Evolutionary conservation across 2,329 filamentous ascomycete species (phyloP).

Genomic region (Trichothecium roseum): DNA sequence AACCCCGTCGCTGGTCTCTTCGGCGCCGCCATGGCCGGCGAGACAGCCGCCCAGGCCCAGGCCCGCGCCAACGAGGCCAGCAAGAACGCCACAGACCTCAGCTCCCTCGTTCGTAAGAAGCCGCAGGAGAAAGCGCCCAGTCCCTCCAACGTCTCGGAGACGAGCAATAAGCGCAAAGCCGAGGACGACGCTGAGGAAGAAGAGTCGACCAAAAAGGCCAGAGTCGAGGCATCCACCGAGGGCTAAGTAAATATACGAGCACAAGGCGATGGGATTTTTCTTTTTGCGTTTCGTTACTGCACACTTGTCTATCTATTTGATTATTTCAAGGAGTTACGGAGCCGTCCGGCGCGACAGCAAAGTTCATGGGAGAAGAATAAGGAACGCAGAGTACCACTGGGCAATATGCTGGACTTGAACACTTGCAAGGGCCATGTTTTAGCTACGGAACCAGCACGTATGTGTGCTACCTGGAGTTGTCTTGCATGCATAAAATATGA

Average conservation of each 20-base stretch:
- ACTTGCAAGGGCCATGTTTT: background rate
- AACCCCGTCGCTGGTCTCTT: constrained; percentile 49
- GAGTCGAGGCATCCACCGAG: constrained; percentile 16
- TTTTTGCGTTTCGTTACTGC: too few relatives aligned
- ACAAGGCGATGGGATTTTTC: background rate
- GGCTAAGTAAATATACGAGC: background rate
- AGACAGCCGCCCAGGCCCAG: constrained; percentile 43
- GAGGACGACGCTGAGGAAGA: constrained; percentile 21
- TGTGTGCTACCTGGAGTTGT: too few relatives aligned
- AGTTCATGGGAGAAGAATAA: background rate
- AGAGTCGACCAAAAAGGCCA: constrained; percentile 23
- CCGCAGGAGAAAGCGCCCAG: constrained; percentile 20
- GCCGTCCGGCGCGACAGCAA: background rate
- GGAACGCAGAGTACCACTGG: background rate
- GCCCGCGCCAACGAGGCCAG: constrained; percentile 62
- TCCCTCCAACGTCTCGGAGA: constrained; percentile 14
- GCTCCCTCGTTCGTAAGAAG: constrained; percentile 63
- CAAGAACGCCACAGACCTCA: constrained; percentile 63
- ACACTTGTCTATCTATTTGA: too few relatives aligned
- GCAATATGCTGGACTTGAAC: too few relatives aligned
- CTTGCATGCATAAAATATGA: too few relatives aligned
- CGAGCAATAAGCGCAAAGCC: constrained; percentile 42
- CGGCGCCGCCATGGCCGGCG: constrained; percentile 52
- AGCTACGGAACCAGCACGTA: too few relatives aligned
- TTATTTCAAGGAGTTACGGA: background rate